phyloP scores from a whole-genome alignment of 2,329 filamentous ascomycete genomes.

The Xylaria sp. region DNA sequence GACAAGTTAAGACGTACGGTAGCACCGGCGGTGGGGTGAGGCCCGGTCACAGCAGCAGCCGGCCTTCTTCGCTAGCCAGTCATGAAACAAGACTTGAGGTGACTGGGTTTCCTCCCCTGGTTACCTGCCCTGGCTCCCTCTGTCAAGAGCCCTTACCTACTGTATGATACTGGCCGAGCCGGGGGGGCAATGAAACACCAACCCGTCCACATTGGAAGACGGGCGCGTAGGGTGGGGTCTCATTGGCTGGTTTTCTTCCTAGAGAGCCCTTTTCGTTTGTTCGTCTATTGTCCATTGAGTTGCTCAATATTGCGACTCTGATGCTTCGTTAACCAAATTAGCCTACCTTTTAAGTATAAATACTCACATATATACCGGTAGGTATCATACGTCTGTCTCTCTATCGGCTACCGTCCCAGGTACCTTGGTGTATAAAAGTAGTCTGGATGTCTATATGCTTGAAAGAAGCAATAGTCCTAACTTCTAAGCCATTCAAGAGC shows the following conservation, averaged over 20 bases:
- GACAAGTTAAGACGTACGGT: constrained; percentile 2
- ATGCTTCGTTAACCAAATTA: too few relatives aligned
- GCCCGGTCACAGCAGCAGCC: constrained; percentile 24
- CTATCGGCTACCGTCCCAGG: too few relatives aligned
- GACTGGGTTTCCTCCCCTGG: constrained; percentile 10
- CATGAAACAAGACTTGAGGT: constrained; percentile 47
- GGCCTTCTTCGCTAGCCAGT: constrained; percentile 35
- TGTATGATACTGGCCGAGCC: neutral
- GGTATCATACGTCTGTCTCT: too few relatives aligned
- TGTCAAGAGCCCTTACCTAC: constrained; percentile 1
- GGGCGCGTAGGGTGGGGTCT: constrained; percentile 47
- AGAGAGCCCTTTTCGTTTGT: neutral
- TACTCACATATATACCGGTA: neutral
- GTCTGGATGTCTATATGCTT: too few relatives aligned
- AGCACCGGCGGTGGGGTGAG: constrained; percentile 6
- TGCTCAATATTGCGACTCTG: neutral
- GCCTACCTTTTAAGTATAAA: neutral
- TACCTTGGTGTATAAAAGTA: too few relatives aligned
- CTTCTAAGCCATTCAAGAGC: too few relatives aligned
- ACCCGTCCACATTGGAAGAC: constrained; percentile 43
- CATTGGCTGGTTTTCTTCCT: constrained; percentile 37
- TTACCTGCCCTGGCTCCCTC: neutral
- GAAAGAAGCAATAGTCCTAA: too few relatives aligned
- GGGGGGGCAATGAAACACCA: constrained; percentile 44
- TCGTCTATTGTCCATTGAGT: neutral